Evolutionary conservation across 116 monocot genomes (phyloP).

Genomic region (Trichopus zeylanicus): DNA sequence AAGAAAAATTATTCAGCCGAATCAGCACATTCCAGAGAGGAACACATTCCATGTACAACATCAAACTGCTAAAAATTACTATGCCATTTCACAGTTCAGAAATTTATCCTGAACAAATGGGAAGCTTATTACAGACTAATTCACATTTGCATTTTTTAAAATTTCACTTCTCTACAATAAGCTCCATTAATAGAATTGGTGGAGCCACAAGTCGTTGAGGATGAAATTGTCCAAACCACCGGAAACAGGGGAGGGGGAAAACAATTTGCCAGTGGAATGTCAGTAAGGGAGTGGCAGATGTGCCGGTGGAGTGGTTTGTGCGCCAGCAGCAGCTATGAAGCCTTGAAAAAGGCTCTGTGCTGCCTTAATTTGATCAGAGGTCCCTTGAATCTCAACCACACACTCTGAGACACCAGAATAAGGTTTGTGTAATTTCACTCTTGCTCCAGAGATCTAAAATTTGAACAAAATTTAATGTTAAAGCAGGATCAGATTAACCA

Average conservation of each 20-base stretch:
- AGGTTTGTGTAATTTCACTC: constrained; percentile 28
- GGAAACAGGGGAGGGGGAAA: too few species aligned
- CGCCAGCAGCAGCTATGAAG: constrained; percentile 19
- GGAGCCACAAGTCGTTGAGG: too few species aligned
- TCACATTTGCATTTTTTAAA: background rate
- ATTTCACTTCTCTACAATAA: background rate
- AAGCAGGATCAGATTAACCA: background rate
- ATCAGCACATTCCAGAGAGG: too few species aligned
- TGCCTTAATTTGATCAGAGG: constrained; percentile 40
- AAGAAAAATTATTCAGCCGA: too few species aligned
- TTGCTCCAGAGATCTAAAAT: constrained; percentile 35
- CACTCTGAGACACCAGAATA: constrained; percentile 27
- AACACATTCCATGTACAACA: too few species aligned
- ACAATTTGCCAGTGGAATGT: background rate
- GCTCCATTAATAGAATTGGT: background rate
- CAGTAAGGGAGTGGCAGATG: background rate
- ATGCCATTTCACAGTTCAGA: background rate
- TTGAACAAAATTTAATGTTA: background rate
- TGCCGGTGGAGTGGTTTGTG: background rate
- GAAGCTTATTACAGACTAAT: background rate
- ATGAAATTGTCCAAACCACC: too few species aligned
- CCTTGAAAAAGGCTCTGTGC: constrained; percentile 37
- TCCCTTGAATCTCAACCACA: constrained; percentile 33
- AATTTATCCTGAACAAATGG: background rate
- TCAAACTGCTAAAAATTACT: background rate